Evolutionary conservation across 305 asterid genomes (phyloP), one percentile per base, ranked within the genome.

Genomic region (Striga hermonthica): DNA sequence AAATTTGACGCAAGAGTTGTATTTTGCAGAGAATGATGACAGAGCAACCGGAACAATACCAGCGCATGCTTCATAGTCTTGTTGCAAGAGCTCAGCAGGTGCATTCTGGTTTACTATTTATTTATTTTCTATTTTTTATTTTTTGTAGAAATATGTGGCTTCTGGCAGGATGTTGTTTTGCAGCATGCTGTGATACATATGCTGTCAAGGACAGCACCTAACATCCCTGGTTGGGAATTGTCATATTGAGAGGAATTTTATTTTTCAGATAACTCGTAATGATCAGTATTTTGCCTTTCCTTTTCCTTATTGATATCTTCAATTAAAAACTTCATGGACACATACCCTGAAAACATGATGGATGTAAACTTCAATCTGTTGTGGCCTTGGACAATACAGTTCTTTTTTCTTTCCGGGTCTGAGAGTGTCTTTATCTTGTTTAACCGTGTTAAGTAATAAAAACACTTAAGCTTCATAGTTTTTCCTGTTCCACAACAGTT

Each of bases 1-100:
- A 35, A 68, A 66, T 57, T 64, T 61, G 60, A 61, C 73, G 31
- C 48, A 67, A 54, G 34, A 47, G 75, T 53, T 71, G 34, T 52
- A 69, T 78, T 65, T 79, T 64, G 69, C 93, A 94, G 99, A 86
- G 95, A 77, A 94, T 88, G 97, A 94, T 93, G 99, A 90, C 97
- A 9, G 97, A 88, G 73, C 89, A 90, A 77, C 93, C 99, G 9
- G 96, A 93, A 67, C 78, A 76, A 63, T 93, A 93, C 80, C 99
- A 93, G 57, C 94, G 93, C 71, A 81, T 86, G 94, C 95, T 93
- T 74, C 97, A 90, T 56, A 85, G 78, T 77, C 96, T 93, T 68
- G 90, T 93, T 69, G 84, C 95, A 61, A 85, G 81, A 75, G 99
- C 99, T 80, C 99, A 93, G 76, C 99, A 93, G 96, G 99, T 90